phyloP scores from a whole-genome alignment of 1,284 basidiomycete species.

The Pseudozyma sp. region DNA sequence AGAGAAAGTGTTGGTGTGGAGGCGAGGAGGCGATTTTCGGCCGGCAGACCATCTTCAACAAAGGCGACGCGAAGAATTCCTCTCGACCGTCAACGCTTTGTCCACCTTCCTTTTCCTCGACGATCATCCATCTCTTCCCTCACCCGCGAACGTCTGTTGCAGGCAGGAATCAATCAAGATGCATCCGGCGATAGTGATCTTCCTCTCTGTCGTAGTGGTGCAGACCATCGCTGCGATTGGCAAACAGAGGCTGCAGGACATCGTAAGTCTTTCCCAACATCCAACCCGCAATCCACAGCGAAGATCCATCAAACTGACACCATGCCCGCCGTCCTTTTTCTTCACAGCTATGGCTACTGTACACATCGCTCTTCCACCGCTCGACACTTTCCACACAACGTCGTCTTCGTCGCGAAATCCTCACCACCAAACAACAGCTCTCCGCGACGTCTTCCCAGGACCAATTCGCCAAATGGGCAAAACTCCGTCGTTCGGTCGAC shows the following conservation, averaged over 20 bases:
- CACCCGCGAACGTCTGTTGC: too few relatives aligned
- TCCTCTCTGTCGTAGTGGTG: constrained; percentile 40
- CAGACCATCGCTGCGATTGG: constrained; percentile 45
- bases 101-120: constrained; percentile 7
- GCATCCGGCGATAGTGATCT: constrained; percentile 61
- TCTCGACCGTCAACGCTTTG: constrained; percentile 12
- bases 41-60: constrained; percentile 15
- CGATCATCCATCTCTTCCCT: constrained; percentile 2
- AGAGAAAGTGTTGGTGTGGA: constrained; percentile 34
- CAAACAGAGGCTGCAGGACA: constrained; percentile 40
- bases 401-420: constrained; percentile 51
- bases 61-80: constrained; percentile 17
- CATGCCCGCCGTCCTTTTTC: not conserved
- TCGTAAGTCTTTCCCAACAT: constrained; percentile 17
- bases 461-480: constrained; percentile 99
- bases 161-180: constrained; percentile 12
- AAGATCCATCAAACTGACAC: not conserved
- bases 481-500: constrained; percentile 88
- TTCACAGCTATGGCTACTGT: constrained; percentile 31
- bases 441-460: constrained; percentile 92
- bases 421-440: constrained; percentile 83
- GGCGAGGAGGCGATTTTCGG: constrained; percentile 5
- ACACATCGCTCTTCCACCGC: constrained; percentile 47
- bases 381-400: constrained; percentile 35
- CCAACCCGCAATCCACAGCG: not conserved